phyloP scores from a whole-genome alignment of 768 basidiomycete species.

The Chalciporus chontae region DNA sequence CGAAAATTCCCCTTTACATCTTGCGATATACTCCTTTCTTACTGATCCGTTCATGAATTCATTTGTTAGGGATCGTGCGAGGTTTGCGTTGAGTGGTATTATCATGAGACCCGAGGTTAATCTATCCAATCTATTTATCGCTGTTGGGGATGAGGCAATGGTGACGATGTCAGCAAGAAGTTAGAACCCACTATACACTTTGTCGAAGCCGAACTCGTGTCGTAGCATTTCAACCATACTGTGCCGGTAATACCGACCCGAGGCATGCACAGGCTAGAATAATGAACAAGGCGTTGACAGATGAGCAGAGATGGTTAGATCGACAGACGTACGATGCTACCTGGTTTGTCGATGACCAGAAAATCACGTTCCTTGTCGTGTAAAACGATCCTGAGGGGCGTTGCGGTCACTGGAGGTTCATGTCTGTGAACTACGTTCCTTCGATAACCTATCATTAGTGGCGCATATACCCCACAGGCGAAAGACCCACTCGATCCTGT shows the following conservation, averaged over 20 bases:
- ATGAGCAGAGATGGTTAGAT: background rate
- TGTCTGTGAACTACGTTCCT: constrained; percentile 96
- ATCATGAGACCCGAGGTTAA: constrained; percentile 96
- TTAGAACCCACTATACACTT: constrained; percentile 73
- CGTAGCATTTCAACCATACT: constrained; percentile 85
- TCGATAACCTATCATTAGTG: constrained; percentile 5
- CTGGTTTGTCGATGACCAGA: constrained; percentile 94
- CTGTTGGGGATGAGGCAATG: constrained; percentile 37
- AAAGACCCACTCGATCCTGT: constrained; percentile 76
- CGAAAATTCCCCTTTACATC: constrained; percentile 84
- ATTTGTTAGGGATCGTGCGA: constrained; percentile 66
- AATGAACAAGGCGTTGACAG: background rate
- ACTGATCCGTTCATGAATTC: constrained; percentile 84
- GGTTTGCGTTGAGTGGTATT: constrained; percentile 66
- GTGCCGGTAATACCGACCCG: constrained; percentile 87
- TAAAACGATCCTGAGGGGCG: constrained; percentile 73
- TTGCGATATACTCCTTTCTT: constrained; percentile 89
- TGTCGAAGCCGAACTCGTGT: constrained; percentile 76
- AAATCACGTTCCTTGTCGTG: constrained; percentile 79
- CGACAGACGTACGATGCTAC: constrained; percentile 78
- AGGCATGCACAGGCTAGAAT: constrained; percentile 81
- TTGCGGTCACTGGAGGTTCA: constrained; percentile 90
- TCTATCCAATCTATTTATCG: constrained; percentile 91
- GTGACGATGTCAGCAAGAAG: background rate
- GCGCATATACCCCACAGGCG: background rate